A percentile compares a stretch with the other conserved stretches of the same genome.
These are phyloP conservation scores for Malbranchea zuffiana DNA, from an alignment of 2,329 filamentous ascomycete species.

Conservation along the genomic window DNA sequence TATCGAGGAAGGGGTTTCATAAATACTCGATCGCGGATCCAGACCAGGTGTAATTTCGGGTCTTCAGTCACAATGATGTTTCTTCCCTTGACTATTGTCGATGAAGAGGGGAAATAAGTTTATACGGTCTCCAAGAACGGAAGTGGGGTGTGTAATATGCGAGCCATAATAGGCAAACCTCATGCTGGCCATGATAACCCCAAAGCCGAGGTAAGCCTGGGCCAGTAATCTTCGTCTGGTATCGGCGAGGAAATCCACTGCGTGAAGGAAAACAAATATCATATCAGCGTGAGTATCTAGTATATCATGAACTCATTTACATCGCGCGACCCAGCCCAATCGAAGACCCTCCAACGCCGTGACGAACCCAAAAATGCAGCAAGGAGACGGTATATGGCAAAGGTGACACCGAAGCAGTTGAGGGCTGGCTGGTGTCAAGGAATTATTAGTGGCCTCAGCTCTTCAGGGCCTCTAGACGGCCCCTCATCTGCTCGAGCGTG, in stretches of 20 bases:
- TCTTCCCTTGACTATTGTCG: background rate
- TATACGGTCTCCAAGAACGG: no score
- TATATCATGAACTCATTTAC: no score
- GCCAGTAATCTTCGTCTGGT: no score
- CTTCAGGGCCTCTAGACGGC: constrained; percentile 78
- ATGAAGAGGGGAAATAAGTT: no score
- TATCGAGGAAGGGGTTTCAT: constrained; percentile 1
- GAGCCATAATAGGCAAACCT: no score
- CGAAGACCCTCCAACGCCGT: constrained; percentile 6
- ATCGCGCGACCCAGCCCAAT: background rate
- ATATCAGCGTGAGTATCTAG: no score
- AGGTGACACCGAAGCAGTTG: background rate
- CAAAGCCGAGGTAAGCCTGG: no score
- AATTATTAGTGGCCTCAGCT: no score
- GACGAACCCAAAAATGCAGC: background rate
- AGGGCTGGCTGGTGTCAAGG: background rate
- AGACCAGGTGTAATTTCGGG: background rate
- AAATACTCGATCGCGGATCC: background rate
- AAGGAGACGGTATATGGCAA: constrained; percentile 5
- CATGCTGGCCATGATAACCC: no score
- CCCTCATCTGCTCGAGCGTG: constrained; percentile 89
- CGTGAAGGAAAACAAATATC: no score
- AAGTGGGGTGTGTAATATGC: no score
- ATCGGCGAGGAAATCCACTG: no score
- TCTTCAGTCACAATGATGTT: background rate